Base-by-base conservation (phyloP, 768 basidiomycete genomes). In the Amyloporia xantha region DNA sequence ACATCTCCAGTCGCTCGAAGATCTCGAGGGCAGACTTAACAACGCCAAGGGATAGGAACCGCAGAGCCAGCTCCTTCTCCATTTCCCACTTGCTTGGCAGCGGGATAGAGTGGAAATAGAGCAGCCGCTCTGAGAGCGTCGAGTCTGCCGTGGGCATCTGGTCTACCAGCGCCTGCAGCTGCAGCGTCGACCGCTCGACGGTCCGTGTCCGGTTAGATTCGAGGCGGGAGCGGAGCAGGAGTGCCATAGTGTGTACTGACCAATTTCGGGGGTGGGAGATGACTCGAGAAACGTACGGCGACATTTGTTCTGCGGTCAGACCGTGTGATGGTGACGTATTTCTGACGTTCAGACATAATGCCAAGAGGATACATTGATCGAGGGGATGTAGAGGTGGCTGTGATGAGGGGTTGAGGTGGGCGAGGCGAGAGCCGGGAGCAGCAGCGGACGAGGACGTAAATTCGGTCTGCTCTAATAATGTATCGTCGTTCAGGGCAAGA, bases 221-320 rank as follows among this genome's bases (percentile, higher is more conserved):
- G 50, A 96, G 82, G 5, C 96, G 81, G 9, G 95, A 88, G 24
- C 96, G 86, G 23, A 97, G 80, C 43, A 99, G 78, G 45, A 98
- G 82, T 24, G 92, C 94, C 82, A 94, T 95, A 30, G 94, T 95
- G 68, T 98, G 91, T 25, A 98, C 74, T 4, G 91, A 87, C 96
- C 96, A 99, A 65, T 97, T 98, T 48, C 75, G 71, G 1, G 93
- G 91, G 62, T 97, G 91, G 1, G 83, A 73, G 55, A 98, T 79
- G 30, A 97, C 91, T 30, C 95, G 86, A 11, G 83, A 66, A 49
- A 98, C 81, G 73, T 95, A 98, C 11, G 96, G 88, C 2, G 81
- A 65, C 87, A 98, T 94, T 62, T 98, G 93, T 59, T 91, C 90
- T 44, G 77, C 74, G 24, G 94, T 96, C 46, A 99, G 77, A 11